Evolutionary conservation across 2,329 filamentous ascomycete genomes (phyloP), one percentile per base, ranked within the genome.

Genomic region (Karstenula rhodostoma): DNA sequence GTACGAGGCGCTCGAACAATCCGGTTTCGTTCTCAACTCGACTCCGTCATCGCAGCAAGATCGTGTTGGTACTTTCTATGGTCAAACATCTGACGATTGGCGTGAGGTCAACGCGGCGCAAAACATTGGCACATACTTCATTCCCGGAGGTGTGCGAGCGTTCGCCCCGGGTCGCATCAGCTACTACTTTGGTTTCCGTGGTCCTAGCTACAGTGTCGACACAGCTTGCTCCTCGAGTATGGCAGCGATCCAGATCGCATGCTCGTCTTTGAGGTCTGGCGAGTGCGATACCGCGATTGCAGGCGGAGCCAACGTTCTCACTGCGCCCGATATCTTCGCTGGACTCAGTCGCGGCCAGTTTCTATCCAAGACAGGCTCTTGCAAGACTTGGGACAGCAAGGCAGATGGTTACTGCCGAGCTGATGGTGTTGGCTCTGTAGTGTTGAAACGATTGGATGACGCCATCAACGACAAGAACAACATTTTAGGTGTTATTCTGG

Each of bases 141-240:
- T 87, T 47, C 81, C 85, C 0, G 84, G 84, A 22, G 80, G 80
- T 29, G 74, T 76, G 7, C 77, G 85, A 19, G 85, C 84, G 75
- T 67, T 65, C 32, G 72, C 71, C 0, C 81, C 81, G 0, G 85
- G 84, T 51, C 62, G 76, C 1, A 76, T 79, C 40, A 75, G 71
- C 23, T 78, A 76, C 57, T 65, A 23, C 50, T 68, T 77, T 48
- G 69, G 76, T 52, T 69, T 78, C 22, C 66, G 60, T 56, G 75
- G 77, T 1, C 84, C 84, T 0, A 85, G 82, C 47, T 67, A 64
- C n/a, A 69, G 67, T 8, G 63, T 78, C 8, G 75, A 79, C 48
- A 73, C 77, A 0, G 76, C 76, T 4, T 79, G 76, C 40, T 67
- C 60, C 25, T 58, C 40, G 29, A 58, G 50, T 53, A 44, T 49